phyloP scores from a whole-genome alignment of 768 basidiomycete species.

The Boletus pseudopeckii region DNA sequence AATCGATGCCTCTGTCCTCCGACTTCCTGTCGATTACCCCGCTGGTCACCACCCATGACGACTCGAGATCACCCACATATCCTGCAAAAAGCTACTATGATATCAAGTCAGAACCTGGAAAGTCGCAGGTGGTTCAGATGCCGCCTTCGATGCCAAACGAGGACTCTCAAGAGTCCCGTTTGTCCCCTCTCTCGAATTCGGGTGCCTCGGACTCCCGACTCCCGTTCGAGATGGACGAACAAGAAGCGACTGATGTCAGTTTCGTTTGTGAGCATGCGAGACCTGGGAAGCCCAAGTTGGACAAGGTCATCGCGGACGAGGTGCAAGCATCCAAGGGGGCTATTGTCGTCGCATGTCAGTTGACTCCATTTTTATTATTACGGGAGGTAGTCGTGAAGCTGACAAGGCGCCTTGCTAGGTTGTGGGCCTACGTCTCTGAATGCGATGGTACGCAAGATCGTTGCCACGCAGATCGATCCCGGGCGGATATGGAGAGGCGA shows the following conservation, averaged over 20 bases:
- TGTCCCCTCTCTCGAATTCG: not conserved
- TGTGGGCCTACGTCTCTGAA: constrained; percentile 74
- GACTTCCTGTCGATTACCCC: constrained; percentile 6
- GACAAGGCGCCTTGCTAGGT: constrained; percentile 36
- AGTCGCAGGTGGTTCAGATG: not conserved
- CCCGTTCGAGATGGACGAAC: constrained; percentile 48
- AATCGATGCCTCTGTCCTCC: not conserved
- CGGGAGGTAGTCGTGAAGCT: not conserved
- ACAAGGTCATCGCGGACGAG: constrained; percentile 62
- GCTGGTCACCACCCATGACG: not conserved
- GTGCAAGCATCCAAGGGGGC: constrained; percentile 51
- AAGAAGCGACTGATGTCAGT: constrained; percentile 58
- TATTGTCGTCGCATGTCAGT: constrained; percentile 69
- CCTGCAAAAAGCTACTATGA: constrained; percentile 4
- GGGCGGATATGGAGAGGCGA: constrained; percentile 50
- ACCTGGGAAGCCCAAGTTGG: constrained; percentile 64
- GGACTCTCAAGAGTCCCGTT: not conserved
- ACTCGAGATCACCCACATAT: not conserved
- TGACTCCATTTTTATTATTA: not conserved
- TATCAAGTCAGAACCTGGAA: constrained; percentile 3
- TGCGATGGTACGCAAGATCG: constrained; percentile 61
- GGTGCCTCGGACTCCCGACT: not conserved
- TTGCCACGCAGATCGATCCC: constrained; percentile 60
- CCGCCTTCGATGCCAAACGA: not conserved
- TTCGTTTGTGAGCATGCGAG: constrained; percentile 60